Conservation (phyloP, 805 yeast species). For the Deakozyma indianensis region DNA sequence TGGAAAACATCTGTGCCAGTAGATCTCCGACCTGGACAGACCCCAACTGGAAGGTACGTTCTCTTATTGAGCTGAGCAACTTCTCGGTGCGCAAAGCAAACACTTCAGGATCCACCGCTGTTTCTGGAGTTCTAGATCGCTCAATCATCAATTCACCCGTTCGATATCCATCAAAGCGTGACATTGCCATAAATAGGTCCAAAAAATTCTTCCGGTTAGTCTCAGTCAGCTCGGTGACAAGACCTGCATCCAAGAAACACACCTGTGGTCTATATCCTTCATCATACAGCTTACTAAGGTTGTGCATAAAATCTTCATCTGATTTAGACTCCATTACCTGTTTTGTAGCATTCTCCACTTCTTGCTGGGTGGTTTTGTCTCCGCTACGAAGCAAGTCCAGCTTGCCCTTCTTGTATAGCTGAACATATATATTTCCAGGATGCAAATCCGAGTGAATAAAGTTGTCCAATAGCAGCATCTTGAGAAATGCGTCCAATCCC, state of each 20-base stretch:
- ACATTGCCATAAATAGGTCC: constrained; percentile 74
- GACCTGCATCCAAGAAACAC: constrained; percentile 85
- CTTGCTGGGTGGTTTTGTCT: constrained; percentile 9
- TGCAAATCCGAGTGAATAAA: constrained; percentile 95
- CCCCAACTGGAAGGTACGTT: constrained; percentile 84
- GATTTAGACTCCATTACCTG: constrained; percentile 13
- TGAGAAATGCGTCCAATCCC: constrained; percentile 79
- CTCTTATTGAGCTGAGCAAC: constrained; percentile 65
- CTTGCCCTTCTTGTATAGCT: constrained; percentile 37
- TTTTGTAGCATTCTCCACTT: constrained; percentile 12
- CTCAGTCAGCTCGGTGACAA: constrained; percentile 78
- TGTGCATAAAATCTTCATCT: constrained; percentile 31
- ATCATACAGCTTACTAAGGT: constrained; percentile 31
- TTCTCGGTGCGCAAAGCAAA: constrained; percentile 81
- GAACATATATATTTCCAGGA: constrained; percentile 84
- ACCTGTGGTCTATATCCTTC: constrained; percentile 69
- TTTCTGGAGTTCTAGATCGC: constrained; percentile 86
- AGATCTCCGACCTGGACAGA: constrained; percentile 85
- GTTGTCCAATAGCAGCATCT: constrained; percentile 85
- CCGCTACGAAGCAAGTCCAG: constrained; percentile 22
- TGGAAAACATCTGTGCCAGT: constrained; percentile 67
- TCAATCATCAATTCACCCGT: constrained; percentile 96
- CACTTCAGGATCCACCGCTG: constrained; percentile 69
- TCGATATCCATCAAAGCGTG: constrained; percentile 82
- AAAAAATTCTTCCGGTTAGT: constrained; percentile 71